A percentile compares a stretch with the other conserved stretches of the same genome.
These are phyloP conservation scores for Colletotrichum sansevieriae DNA, from an alignment of 2,329 filamentous ascomycete genomes.

Conservation along the genomic window DNA sequence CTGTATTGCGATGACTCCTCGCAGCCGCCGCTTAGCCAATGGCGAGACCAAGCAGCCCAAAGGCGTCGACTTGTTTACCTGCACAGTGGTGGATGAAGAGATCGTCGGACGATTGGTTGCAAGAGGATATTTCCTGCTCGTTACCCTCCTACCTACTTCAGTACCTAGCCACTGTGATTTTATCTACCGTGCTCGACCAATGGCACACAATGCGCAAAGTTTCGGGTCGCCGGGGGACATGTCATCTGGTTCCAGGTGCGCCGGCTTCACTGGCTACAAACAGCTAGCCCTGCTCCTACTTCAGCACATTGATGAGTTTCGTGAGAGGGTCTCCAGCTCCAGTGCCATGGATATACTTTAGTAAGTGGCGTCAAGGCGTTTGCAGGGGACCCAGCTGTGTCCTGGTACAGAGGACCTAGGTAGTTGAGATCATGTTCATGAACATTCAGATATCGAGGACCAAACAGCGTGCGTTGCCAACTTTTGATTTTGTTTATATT, in stretches of 20 bases:
- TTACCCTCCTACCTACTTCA: background rate
- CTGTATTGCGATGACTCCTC: conserved; percentile 33
- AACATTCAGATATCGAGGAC: background rate
- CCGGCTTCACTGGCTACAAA: conserved; percentile 7
- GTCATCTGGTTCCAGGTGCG: background rate
- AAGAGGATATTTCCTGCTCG: background rate
- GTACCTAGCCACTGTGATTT: conserved; percentile 38
- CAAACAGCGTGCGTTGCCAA: no score
- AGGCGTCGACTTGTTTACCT: conserved; percentile 27
- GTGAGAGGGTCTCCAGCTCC: conserved; percentile 28
- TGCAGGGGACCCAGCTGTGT: conserved; percentile 7
- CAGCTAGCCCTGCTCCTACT: background rate
- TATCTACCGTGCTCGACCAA: conserved; percentile 7
- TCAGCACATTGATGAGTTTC: conserved; percentile 8
- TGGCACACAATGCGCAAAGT: conserved; percentile 15
- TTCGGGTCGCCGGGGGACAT: conserved; percentile 14
- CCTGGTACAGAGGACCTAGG: background rate
- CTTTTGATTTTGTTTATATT: background rate
- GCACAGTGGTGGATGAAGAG: conserved; percentile 34
- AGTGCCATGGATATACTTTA: background rate
- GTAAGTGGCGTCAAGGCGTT: conserved; percentile 24
- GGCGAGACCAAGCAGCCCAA: background rate
- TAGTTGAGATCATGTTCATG: background rate
- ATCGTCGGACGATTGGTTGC: conserved; percentile 29
- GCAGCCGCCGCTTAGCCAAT: conserved; percentile 36